Evolutionary conservation across 2,329 filamentous ascomycete species (phyloP).

Genomic region (Nigrograna mackinnonii): DNA sequence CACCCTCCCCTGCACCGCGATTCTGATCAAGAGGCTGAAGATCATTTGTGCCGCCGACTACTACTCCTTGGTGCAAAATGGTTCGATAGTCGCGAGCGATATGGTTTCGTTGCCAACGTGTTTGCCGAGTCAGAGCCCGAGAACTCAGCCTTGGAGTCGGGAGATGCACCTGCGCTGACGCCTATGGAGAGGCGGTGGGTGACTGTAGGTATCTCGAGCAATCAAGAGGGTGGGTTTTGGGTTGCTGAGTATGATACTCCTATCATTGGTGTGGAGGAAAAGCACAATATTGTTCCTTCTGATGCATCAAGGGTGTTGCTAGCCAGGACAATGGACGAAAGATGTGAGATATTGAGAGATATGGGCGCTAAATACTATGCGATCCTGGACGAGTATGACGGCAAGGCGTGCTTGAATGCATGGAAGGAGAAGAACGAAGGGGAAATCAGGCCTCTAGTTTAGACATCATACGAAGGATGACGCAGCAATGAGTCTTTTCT

Average conservation of each 20-base stretch:
- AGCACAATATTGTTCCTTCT: slow-evolving; percentile 7
- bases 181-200: slow-evolving; percentile 9
- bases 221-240: slow-evolving; percentile 8
- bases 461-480: too few relatives aligned
- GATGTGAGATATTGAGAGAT: slow-evolving; percentile 6
- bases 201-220: slow-evolving; percentile 14
- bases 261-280: slow-evolving; percentile 7
- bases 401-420: background rate
- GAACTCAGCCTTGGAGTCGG: too few relatives aligned
- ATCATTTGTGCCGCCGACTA: slow-evolving; percentile 13
- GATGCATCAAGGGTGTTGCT: slow-evolving; percentile 11
- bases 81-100: slow-evolving; percentile 13
- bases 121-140: too few relatives aligned
- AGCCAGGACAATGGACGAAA: slow-evolving; percentile 9
- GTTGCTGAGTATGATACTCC: slow-evolving; percentile 14
- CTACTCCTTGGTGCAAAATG: slow-evolving; percentile 18
- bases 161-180: slow-evolving; percentile 8
- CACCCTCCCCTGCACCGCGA: slow-evolving; percentile 9
- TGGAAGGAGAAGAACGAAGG: background rate
- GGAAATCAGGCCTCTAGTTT: too few relatives aligned
- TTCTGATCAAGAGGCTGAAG: slow-evolving; percentile 9
- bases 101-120: slow-evolving; percentile 5
- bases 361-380: background rate
- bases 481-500: too few relatives aligned
- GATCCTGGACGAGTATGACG: background rate